Evolutionary conservation across 2,329 filamentous ascomycete genomes (phyloP).

Genomic region (Xylaria arbuscula): DNA sequence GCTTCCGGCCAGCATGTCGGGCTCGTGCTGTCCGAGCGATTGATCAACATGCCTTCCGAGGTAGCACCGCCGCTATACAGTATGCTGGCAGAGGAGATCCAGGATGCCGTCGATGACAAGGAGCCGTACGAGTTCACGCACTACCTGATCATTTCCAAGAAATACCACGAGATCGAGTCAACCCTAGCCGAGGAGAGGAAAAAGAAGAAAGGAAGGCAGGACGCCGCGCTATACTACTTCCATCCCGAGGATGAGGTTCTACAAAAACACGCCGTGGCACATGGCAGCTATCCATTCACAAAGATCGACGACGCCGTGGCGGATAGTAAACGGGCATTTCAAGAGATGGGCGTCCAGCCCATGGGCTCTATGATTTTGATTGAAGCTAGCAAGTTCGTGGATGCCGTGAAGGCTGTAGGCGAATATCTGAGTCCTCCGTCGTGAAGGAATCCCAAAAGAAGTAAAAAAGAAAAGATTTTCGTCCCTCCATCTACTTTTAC

Average conservation of each 20-base stretch:
- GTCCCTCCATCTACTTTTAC: constrained; percentile 4
- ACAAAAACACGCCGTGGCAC: constrained; percentile 77
- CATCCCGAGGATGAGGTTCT: constrained; percentile 95
- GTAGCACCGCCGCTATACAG: constrained; percentile 93
- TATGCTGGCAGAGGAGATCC: constrained; percentile 92
- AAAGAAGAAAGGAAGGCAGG: constrained; percentile 74
- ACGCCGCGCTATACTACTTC: constrained; percentile 82
- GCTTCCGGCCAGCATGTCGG: constrained; percentile 73
- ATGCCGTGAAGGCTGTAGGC: constrained; percentile 78
- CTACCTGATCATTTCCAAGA: constrained; percentile 91
- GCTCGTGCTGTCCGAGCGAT: constrained; percentile 87
- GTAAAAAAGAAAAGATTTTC: constrained; percentile 15
- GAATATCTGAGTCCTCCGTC: constrained; percentile 74
- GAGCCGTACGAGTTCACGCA: constrained; percentile 95
- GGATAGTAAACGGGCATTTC: constrained; percentile 94
- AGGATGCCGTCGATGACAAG: constrained; percentile 86
- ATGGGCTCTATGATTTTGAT: constrained; percentile 88
- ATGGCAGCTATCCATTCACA: constrained; percentile 79
- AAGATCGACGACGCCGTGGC: constrained; percentile 83
- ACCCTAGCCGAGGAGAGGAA: constrained; percentile 75
- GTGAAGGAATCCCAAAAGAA: constrained; percentile 51
- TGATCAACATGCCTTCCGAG: constrained; percentile 97
- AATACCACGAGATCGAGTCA: constrained; percentile 89
- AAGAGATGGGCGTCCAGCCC: constrained; percentile 89
- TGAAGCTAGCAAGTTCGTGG: constrained; percentile 79